Conservation (phyloP, 2,329 filamentous ascomycete genomes). For the Albophoma yamanashiensis region DNA sequence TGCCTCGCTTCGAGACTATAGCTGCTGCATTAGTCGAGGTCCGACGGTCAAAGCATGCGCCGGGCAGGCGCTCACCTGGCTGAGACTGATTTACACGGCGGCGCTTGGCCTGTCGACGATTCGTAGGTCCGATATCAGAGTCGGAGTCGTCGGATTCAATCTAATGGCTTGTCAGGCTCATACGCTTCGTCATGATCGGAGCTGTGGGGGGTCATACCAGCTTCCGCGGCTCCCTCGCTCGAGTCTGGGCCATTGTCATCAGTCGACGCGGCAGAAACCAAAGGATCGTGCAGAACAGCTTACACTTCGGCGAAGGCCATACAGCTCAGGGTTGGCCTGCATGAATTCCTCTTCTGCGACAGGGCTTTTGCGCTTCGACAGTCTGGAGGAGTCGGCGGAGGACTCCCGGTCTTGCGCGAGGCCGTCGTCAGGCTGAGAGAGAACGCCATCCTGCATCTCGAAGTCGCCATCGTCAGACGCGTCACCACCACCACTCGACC, state of each 20-base stretch:
- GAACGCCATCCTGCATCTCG: constrained; percentile 54
- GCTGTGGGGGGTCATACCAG: constrained; percentile 34
- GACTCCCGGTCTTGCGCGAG: constrained; percentile 47
- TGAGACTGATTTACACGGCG: constrained; percentile 56
- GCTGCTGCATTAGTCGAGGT: neutral
- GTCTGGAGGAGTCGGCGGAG: constrained; percentile 60
- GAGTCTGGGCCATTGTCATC: constrained; percentile 29
- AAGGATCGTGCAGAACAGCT: constrained; percentile 21
- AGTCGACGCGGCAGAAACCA: constrained; percentile 17
- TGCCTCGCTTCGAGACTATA: constrained; percentile 49
- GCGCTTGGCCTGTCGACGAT: constrained; percentile 53
- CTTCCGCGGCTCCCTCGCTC: constrained; percentile 46
- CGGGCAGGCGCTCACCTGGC: constrained; percentile 39
- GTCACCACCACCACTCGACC: constrained; percentile 40
- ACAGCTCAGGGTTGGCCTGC: constrained; percentile 83
- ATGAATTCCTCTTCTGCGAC: constrained; percentile 74
- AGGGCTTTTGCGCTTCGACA: constrained; percentile 61
- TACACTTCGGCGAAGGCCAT: constrained; percentile 89
- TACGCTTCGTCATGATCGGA: neutral
- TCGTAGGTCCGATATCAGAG: constrained; percentile 54
- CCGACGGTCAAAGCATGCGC: neutral
- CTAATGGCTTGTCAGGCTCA: constrained; percentile 16
- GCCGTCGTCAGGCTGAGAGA: constrained; percentile 32
- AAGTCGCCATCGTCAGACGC: constrained; percentile 64
- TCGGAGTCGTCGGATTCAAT: constrained; percentile 54